These are phyloP conservation scores for Kwoniella shandongensis DNA, from an alignment of 768 basidiomycete species.

Conservation along the genomic window DNA sequence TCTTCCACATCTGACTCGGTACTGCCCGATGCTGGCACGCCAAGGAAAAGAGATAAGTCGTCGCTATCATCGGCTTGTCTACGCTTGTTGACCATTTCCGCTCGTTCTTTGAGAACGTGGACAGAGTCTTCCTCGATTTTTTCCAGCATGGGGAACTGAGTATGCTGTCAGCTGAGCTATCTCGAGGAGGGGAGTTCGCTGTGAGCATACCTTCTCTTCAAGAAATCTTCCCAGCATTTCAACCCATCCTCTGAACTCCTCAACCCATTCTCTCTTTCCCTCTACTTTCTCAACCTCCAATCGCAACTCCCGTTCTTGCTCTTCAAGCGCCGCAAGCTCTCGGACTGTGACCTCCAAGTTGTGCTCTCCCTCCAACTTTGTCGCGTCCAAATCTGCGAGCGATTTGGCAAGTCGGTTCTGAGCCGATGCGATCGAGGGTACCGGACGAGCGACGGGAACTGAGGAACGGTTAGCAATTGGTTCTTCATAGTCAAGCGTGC, in stretches of 20 bases:
- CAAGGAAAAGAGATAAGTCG: slow-evolving; percentile 71
- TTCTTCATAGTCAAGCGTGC: too few relatives aligned
- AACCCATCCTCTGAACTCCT: slow-evolving; percentile 55
- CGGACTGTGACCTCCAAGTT: slow-evolving; percentile 43
- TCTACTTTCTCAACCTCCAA: slow-evolving; percentile 54
- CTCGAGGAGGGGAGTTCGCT: neutral
- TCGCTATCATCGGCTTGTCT: slow-evolving; percentile 75
- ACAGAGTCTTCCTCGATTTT: slow-evolving; percentile 57
- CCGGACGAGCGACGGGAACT: slow-evolving; percentile 52
- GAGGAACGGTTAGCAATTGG: neutral
- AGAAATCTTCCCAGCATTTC: slow-evolving; percentile 56
- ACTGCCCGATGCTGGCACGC: slow-evolving; percentile 55
- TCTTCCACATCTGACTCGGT: slow-evolving; percentile 54
- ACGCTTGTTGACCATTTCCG: slow-evolving; percentile 67
- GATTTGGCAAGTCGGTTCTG: slow-evolving; percentile 52
- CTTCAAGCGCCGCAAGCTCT: slow-evolving; percentile 51
- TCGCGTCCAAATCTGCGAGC: slow-evolving; percentile 40
- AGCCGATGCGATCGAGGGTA: slow-evolving; percentile 53
- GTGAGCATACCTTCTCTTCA: slow-evolving; percentile 54
- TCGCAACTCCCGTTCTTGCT: slow-evolving; percentile 54
- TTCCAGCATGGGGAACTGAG: slow-evolving; percentile 54
- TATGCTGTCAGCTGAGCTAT: slow-evolving; percentile 19
- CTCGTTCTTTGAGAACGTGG: slow-evolving; percentile 71
- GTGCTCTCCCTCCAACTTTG: slow-evolving; percentile 41
- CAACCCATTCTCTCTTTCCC: slow-evolving; percentile 56